These are phyloP conservation scores for Sclerotinia sclerotiorum DNA, from an alignment of 2,329 filamentous ascomycete species.

Conservation along the genomic window DNA sequence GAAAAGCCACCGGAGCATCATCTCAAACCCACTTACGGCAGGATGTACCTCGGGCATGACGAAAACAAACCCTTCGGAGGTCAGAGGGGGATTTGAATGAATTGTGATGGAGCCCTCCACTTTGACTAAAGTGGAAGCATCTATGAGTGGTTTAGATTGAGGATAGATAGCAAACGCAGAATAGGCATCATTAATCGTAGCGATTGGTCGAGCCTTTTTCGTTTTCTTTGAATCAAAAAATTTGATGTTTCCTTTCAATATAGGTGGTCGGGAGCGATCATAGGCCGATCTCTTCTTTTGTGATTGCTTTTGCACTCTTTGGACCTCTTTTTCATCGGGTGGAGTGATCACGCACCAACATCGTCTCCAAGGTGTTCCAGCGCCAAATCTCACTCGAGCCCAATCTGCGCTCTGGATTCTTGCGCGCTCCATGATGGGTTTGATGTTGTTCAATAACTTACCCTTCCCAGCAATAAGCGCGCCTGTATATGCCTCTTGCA, in stretches of 20 bases:
- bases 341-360: conserved; percentile 96
- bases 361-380: conserved; percentile 91
- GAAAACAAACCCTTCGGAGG: conserved; percentile 91
- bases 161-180: conserved; percentile 95
- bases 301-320: conserved; percentile 77
- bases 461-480: conserved; percentile 94
- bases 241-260: conserved; percentile 84
- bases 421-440: conserved; percentile 79
- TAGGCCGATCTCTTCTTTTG: conserved; percentile 83
- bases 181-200: conserved; percentile 86
- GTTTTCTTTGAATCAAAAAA: conserved; percentile 91
- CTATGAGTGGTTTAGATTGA: conserved; percentile 88
- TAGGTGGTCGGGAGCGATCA: conserved; percentile 64
- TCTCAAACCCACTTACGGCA: conserved; percentile 92
- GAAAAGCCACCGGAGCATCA: conserved; percentile 89
- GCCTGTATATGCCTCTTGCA: conserved; percentile 96
- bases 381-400: conserved; percentile 92
- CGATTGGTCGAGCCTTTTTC: conserved; percentile 88
- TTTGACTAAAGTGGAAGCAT: conserved; percentile 91
- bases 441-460: conserved; percentile 84
- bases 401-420: conserved; percentile 82
- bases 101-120: conserved; percentile 89
- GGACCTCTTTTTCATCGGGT: conserved; percentile 88
- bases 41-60: conserved; percentile 94
- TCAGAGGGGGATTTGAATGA: conserved; percentile 73